These are phyloP conservation scores for Rhodamnia argentea DNA, from an alignment of 345 rosid genomes.

Conservation along the genomic window DNA sequence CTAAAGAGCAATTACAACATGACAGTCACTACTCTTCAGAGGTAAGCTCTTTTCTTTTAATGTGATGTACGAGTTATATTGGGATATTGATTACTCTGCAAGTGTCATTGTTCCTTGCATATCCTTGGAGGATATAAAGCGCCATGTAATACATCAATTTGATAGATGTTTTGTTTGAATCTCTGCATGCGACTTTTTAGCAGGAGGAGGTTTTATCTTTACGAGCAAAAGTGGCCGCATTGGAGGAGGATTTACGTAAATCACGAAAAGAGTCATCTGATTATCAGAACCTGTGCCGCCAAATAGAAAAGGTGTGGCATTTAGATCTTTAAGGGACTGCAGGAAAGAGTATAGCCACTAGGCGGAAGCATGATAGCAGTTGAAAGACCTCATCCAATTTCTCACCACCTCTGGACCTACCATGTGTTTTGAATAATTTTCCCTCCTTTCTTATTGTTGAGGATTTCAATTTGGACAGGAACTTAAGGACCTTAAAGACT, in stretches of 20 bases:
- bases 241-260: slow-evolving; percentile 83
- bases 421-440: not conserved
- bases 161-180: not conserved
- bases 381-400: not conserved
- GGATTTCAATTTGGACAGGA: slow-evolving; percentile 38
- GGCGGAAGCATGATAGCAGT: not conserved
- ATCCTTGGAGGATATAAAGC: not conserved
- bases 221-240: slow-evolving; percentile 43
- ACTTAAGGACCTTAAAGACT: slow-evolving; percentile 72
- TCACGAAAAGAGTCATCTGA: slow-evolving; percentile 63
- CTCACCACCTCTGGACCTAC: not conserved
- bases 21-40: slow-evolving; percentile 38
- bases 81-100: not conserved
- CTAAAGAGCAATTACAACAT: slow-evolving; percentile 36
- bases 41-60: slow-evolving; percentile 26
- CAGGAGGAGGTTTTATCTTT: slow-evolving; percentile 73
- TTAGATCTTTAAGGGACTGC: not conserved
- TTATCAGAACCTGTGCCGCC: slow-evolving; percentile 34
- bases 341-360: not conserved
- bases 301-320: slow-evolving; percentile 63
- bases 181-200: slow-evolving; percentile 10
- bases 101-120: not conserved
- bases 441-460: not conserved
- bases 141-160: not conserved
- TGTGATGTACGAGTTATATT: not conserved